Evolutionary conservation across 1,284 basidiomycete genomes (phyloP).

Genomic region (Moniliophthora roreri): DNA sequence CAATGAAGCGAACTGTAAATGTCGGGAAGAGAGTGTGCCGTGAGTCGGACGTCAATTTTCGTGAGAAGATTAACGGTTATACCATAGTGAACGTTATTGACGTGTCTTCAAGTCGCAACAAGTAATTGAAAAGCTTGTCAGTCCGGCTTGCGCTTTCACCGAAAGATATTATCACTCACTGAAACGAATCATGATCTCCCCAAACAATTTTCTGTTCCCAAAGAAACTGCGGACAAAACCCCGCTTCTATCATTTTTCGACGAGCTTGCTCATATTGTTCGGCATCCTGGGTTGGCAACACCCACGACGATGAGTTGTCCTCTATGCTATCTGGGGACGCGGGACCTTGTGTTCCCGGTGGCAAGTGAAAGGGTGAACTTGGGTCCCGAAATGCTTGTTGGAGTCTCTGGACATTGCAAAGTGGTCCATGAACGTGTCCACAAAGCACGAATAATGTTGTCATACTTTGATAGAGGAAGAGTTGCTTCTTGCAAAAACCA

Average conservation of each 20-base stretch:
- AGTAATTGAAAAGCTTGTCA: not conserved
- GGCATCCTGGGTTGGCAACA: not conserved
- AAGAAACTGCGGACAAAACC: slow-evolving; percentile 61
- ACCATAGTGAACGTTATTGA: slow-evolving; percentile 77
- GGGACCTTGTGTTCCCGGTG: slow-evolving; percentile 60
- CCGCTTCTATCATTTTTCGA: slow-evolving; percentile 42
- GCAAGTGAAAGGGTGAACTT: slow-evolving; percentile 62
- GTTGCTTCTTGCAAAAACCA: too few relatives aligned
- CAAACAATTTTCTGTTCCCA: slow-evolving; percentile 73
- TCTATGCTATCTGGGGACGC: slow-evolving; percentile 48
- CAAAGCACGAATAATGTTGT: too few relatives aligned
- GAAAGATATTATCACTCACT: slow-evolving; percentile 35
- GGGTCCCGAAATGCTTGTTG: slow-evolving; percentile 65
- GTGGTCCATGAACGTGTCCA: too few relatives aligned
- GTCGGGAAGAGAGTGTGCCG: not conserved
- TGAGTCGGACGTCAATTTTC: not conserved
- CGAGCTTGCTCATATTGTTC: slow-evolving; percentile 36
- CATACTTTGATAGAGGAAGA: too few relatives aligned
- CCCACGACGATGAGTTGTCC: slow-evolving; percentile 4
- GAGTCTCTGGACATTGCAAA: slow-evolving; percentile 44
- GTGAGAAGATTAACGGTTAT: slow-evolving; percentile 18
- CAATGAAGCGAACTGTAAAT: slow-evolving; percentile 57
- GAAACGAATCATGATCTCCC: slow-evolving; percentile 77
- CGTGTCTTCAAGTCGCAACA: slow-evolving; percentile 48
- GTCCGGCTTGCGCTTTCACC: not conserved